Conservation (phyloP, 1,284 basidiomycete genomes). For the Pseudozyma tsukubaensis region DNA sequence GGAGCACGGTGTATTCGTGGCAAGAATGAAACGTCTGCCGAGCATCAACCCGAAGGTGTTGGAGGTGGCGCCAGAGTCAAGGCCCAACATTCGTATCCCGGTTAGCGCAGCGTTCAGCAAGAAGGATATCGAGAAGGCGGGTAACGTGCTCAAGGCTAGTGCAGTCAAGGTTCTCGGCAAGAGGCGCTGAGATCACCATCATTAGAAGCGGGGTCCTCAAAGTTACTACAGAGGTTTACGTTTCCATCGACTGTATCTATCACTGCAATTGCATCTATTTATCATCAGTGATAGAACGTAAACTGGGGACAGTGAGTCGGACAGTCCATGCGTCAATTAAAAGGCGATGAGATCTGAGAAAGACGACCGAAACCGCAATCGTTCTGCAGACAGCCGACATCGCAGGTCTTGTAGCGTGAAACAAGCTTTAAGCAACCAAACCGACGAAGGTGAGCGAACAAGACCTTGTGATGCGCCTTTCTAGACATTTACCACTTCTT, state of each 20-base stretch:
- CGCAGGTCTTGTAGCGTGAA: no score
- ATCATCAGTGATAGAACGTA: no score
- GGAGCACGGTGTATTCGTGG: slow-evolving; percentile 59
- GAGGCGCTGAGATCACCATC: slow-evolving; percentile 34
- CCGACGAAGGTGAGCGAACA: background rate
- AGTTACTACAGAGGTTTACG: no score
- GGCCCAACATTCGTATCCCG: slow-evolving; percentile 88
- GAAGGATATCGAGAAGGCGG: slow-evolving; percentile 93
- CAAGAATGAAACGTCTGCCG: slow-evolving; percentile 53
- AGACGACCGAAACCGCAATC: no score
- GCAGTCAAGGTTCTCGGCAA: slow-evolving; percentile 76
- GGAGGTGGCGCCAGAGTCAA: slow-evolving; percentile 61
- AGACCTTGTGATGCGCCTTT: no score
- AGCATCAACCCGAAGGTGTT: slow-evolving; percentile 58
- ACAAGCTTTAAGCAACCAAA: background rate
- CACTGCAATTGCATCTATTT: no score
- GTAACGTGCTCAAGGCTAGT: slow-evolving; percentile 79
- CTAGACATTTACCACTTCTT: slow-evolving; percentile 2
- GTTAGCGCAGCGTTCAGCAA: slow-evolving; percentile 80
- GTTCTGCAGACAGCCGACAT: no score
- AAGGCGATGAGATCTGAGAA: no score
- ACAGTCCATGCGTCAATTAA: no score
- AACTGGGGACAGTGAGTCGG: no score
- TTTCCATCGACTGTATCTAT: no score
- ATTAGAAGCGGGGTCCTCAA: no score